Percentiles rank a stretch among this genome's conserved stretches.
phyloP scores from a whole-genome alignment of 345 rosid species.

The Melaleuca quinquenervia region DNA sequence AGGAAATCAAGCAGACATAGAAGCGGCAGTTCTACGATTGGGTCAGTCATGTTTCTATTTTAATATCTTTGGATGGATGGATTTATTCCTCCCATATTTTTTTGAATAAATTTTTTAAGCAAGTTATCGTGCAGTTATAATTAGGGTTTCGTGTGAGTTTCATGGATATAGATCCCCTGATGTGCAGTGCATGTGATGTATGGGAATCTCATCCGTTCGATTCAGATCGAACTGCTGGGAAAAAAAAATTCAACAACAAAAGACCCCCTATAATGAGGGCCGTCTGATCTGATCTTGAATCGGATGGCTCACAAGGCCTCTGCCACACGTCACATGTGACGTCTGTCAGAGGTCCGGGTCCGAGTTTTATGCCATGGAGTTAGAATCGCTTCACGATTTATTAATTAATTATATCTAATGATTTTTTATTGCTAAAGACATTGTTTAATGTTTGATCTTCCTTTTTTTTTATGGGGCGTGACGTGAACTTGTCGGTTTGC shows the following conservation, averaged over 20 bases:
- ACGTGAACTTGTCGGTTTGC: neutral
- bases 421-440: neutral
- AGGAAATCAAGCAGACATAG: neutral
- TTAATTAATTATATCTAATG: neutral
- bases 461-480: neutral
- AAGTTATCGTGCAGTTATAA: neutral
- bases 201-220: too few species aligned
- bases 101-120: neutral
- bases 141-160: neutral
- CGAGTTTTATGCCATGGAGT: neutral
- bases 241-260: too few species aligned
- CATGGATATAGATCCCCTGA: too few species aligned
- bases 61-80: neutral
- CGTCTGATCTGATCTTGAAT: too few species aligned
- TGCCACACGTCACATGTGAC: too few species aligned
- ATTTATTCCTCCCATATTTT: neutral
- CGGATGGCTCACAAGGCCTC: too few species aligned
- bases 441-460: neutral
- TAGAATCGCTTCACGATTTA: neutral
- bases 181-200: too few species aligned
- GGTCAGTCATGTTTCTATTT: neutral
- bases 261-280: too few species aligned
- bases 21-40: neutral
- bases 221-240: too few species aligned
- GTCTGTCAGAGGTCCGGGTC: too few species aligned